Evolutionary conservation across 441 rosid genomes (phyloP), one percentile per base, ranked within the genome.

Genomic region (Corymbia calophylla): DNA sequence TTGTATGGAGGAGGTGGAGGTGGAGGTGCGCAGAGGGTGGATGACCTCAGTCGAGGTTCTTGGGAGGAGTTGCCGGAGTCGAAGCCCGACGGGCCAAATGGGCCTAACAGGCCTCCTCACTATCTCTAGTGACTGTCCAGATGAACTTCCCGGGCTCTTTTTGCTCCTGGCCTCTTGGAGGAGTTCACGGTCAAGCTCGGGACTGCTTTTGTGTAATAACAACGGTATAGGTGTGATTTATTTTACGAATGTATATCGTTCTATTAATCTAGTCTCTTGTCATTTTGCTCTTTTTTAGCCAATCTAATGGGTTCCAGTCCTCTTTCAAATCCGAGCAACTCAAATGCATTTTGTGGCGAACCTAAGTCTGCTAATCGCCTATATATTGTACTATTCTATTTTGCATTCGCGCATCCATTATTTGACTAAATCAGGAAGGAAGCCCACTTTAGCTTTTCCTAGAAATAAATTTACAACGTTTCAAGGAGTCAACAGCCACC

Each of bases 31-130:
- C 88, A 48, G 88, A 91, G 29, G 89, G 89, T 3, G 90, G 91
- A 77, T 44, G 51, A 39, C 17, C 3, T 44, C n/a, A 13, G 51
- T 13, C 84, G 9, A 81, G 94, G 89, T 55, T 87, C 92, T 47
- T 95, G 96, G 96, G 94, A 92, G 31, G 92, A 91, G 68, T 91
- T 87, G 13, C 27, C 88, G 1, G 93, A 92, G 86, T 91, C 91
- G 87, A 93, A 94, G 89, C 84, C 90, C 49, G 89, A 88, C 44
- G 91, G 92, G 29, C 87, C 93, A 31, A 35, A 31, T 8, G 84
- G 51, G 9, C 51, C n/a, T 23, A 44, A 77, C 27, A 51, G 84
- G 51, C 84, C 84, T 77, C 84, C 84, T 44, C 84, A 23, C 84
- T 44, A 77, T 77, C 84, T 44, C n/a, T 23, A 77, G 84, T 23